A percentile compares a stretch with the other conserved stretches of the same genome.
Evolutionary conservation across 202 grass and related monocot genomes (phyloP).

Genomic region (Panicum hallii): DNA sequence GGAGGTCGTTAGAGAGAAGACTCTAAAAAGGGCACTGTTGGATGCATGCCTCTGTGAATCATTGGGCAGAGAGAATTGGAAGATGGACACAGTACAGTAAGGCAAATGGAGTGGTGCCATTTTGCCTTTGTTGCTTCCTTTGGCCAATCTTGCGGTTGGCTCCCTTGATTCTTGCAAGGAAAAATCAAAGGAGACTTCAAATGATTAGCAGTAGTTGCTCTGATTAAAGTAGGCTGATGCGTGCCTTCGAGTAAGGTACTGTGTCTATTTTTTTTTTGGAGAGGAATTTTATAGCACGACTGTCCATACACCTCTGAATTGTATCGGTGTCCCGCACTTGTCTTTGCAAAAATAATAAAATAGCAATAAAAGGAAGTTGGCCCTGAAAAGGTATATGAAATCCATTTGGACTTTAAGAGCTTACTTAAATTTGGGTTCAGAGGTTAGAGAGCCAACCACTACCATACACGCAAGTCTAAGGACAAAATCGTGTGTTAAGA

Average conservation of each 20-base stretch:
- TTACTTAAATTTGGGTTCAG: not conserved
- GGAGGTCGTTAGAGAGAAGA: conserved; percentile 34
- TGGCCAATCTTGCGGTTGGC: conserved; percentile 4
- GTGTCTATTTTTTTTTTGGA: not conserved
- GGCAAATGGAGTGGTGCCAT: not conserved
- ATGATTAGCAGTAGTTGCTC: conserved; percentile 43
- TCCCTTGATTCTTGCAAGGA: conserved; percentile 26
- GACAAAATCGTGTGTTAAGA: not conserved
- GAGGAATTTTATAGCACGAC: conserved; percentile 1
- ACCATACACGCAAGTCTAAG: not conserved
- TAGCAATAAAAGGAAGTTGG: not conserved
- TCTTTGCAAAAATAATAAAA: not conserved
- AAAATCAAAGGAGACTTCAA: conserved; percentile 14
- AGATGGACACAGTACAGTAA: not conserved
- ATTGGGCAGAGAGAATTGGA: conserved; percentile 16
- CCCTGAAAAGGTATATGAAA: conserved; percentile 4
- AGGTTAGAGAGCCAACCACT: conserved; percentile 10
- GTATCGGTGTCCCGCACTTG: not conserved
- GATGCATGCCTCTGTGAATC: conserved; percentile 7
- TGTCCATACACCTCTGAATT: not conserved
- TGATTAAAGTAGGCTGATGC: not conserved
- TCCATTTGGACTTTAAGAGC: conserved; percentile 1
- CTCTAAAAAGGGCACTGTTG: conserved; percentile 27
- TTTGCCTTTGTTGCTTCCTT: conserved; percentile 38
- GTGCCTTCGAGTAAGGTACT: conserved; percentile 16